These are phyloP conservation scores for Zymoseptoria brevis DNA, from an alignment of 2,329 filamentous ascomycete genomes.

Conservation along the genomic window DNA sequence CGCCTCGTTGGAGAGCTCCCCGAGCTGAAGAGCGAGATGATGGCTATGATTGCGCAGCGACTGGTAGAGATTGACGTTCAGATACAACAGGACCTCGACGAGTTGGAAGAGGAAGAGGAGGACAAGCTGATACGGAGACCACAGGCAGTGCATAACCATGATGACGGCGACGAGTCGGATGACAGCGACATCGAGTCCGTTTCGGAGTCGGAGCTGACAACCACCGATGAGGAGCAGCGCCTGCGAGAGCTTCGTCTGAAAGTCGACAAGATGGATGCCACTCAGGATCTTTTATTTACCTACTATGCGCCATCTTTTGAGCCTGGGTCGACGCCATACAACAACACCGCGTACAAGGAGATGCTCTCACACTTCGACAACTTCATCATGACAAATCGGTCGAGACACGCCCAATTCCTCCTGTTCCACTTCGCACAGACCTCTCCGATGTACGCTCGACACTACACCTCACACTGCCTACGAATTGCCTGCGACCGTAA, in stretches of 20 bases:
- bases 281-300: conserved; percentile 79
- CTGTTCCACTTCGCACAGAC: conserved; percentile 91
- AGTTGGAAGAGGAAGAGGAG: conserved; percentile 80
- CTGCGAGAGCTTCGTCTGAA: conserved; percentile 70
- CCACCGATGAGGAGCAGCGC: conserved; percentile 50
- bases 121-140: conserved; percentile 57
- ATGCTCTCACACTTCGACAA: conserved; percentile 78
- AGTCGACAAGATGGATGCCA: conserved; percentile 82
- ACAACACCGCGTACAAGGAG: conserved; percentile 66
- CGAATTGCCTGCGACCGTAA: conserved; percentile 72
- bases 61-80: conserved; percentile 92
- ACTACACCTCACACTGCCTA: conserved; percentile 74
- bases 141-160: conserved; percentile 44
- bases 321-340: conserved; percentile 55
- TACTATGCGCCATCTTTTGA: conserved; percentile 69
- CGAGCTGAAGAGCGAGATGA: conserved; percentile 68
- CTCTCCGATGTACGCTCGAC: conserved; percentile 67
- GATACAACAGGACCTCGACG: conserved; percentile 87
- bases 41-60: conserved; percentile 74
- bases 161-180: conserved; percentile 42
- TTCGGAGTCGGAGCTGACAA: conserved; percentile 52
- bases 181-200: conserved; percentile 64
- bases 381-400: conserved; percentile 83
- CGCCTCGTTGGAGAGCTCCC: conserved; percentile 69
- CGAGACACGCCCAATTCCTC: conserved; percentile 88